Percentiles rank a stretch among this genome's conserved stretches.
phyloP scores from a whole-genome alignment of 495 filamentous ascomycete species.

The Gamarada debralockiae region DNA sequence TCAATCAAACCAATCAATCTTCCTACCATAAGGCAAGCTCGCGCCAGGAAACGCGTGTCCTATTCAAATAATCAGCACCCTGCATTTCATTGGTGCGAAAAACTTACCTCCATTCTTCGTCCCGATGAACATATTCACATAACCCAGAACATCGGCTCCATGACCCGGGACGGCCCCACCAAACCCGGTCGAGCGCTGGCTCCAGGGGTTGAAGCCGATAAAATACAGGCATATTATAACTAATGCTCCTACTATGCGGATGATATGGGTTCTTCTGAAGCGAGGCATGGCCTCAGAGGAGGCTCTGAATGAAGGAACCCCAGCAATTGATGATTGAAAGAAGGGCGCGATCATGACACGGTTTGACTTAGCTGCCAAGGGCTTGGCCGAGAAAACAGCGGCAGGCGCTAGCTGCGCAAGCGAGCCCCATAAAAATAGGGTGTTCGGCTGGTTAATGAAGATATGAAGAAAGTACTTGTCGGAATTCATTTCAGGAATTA shows the following conservation, averaged over 20 bases:
- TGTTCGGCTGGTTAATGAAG: neutral
- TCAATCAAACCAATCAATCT: neutral
- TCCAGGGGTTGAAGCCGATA: neutral
- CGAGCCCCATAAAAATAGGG: neutral
- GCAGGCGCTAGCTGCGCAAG: too few relatives aligned
- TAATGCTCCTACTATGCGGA: neutral
- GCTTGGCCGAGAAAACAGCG: too few relatives aligned
- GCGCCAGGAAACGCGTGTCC: conserved; percentile 68
- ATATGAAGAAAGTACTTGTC: too few relatives aligned
- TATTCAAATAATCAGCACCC: neutral
- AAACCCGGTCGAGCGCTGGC: neutral
- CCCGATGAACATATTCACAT: conserved; percentile 52
- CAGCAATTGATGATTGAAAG: neutral
- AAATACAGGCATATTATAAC: conserved; percentile 1
- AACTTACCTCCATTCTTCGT: conserved; percentile 47
- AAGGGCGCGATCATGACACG: neutral
- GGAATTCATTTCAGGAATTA: too few relatives aligned
- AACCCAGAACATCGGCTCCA: conserved; percentile 12
- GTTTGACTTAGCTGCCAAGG: too few relatives aligned
- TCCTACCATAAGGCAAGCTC: conserved; percentile 58
- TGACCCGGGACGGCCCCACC: neutral
- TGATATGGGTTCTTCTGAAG: neutral
- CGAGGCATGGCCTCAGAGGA: conserved; percentile 1
- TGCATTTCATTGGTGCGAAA: neutral
- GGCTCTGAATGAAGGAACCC: neutral